Percentiles rank a stretch among this genome's conserved stretches.
These are phyloP conservation scores for Monascus purpureus DNA, from an alignment of 495 filamentous ascomycete genomes.

Conservation along the genomic window DNA sequence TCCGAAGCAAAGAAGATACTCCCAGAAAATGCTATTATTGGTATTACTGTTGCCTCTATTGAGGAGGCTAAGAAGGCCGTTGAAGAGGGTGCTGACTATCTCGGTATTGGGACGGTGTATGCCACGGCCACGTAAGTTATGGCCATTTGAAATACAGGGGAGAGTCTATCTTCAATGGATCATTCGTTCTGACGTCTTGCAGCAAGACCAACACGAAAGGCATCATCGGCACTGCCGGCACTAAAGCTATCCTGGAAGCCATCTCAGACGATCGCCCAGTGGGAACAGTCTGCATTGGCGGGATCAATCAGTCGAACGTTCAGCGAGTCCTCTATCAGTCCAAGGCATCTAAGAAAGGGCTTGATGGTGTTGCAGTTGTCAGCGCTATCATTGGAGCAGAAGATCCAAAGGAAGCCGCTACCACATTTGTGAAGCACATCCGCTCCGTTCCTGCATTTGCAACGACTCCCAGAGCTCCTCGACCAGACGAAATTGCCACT, in stretches of 20 bases:
- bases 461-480: constrained; percentile 6
- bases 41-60: constrained; percentile 56
- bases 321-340: constrained; percentile 60
- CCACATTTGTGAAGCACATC: constrained; percentile 38
- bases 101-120: constrained; percentile 80
- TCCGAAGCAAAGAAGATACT: constrained; percentile 54
- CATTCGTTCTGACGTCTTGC: too few species aligned
- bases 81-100: constrained; percentile 64
- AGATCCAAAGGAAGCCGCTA: constrained; percentile 46
- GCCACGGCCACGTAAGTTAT: constrained; percentile 58
- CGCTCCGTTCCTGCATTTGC: constrained; percentile 34
- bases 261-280: constrained; percentile 36
- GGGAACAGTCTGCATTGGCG: constrained; percentile 69
- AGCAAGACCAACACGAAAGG: constrained; percentile 58
- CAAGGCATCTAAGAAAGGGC: constrained; percentile 26
- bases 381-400: constrained; percentile 71
- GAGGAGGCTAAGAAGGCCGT: constrained; percentile 55
- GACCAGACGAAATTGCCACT: constrained; percentile 19
- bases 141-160: not conserved
- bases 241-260: constrained; percentile 49
- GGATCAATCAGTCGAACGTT: constrained; percentile 68
- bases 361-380: constrained; percentile 79
- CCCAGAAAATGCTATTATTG: constrained; percentile 54
- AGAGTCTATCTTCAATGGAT: too few species aligned
- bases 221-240: constrained; percentile 71